Evolutionary conservation across 1,139 yeast species (phyloP).

Genomic region (Candida gigantensis): DNA sequence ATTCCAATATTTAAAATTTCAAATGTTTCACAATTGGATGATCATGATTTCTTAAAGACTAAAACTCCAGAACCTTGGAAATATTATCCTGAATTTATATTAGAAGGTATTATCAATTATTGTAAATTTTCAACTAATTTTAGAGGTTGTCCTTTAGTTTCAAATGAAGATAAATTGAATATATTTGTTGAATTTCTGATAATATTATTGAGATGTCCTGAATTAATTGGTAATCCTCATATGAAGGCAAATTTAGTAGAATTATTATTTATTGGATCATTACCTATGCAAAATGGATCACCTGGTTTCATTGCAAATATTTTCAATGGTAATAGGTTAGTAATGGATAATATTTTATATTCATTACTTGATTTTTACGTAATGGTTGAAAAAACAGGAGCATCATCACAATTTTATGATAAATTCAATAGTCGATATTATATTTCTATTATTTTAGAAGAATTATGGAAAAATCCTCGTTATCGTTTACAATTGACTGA

Average conservation of each 20-base stretch:
- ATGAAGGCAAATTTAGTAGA: constrained; percentile 84
- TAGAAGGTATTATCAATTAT: constrained; percentile 83
- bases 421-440: constrained; percentile 89
- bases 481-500: constrained; percentile 68
- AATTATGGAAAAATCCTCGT: constrained; percentile 72
- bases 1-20: constrained; percentile 68
- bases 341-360: constrained; percentile 68
- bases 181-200: constrained; percentile 74
- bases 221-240: constrained; percentile 87
- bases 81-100: constrained; percentile 79
- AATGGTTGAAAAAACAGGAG: constrained; percentile 94
- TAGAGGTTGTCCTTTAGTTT: constrained; percentile 58
- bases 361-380: constrained; percentile 88
- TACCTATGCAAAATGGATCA: constrained; percentile 53
- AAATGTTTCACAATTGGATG: constrained; percentile 55
- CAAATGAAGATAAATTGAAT: constrained; percentile 50
- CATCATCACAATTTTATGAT: constrained; percentile 93
- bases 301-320: constrained; percentile 76
- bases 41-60: constrained; percentile 63
- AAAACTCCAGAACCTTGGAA: constrained; percentile 78
- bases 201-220: constrained; percentile 79
- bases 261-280: constrained; percentile 72
- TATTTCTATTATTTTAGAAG: constrained; percentile 79
- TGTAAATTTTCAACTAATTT: constrained; percentile 66
- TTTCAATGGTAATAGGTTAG: constrained; percentile 63